Evolutionary conservation across 306 rosid species (phyloP).

Genomic region (Malus asiatica): DNA sequence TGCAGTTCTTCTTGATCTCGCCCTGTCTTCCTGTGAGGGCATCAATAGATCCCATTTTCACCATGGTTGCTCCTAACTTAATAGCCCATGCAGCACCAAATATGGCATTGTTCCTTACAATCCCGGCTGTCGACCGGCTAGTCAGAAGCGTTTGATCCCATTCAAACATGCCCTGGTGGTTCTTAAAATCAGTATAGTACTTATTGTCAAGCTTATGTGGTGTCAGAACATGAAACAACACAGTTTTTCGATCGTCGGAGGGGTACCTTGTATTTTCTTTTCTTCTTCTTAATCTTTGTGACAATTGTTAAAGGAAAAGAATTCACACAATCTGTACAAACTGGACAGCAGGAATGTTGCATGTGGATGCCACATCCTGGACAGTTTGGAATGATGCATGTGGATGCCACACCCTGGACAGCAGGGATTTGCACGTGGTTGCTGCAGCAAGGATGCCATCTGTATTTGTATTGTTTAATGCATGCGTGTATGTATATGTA

Average conservation of each 20-base stretch:
- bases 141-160: constrained; percentile 27
- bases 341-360: too few species aligned
- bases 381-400: too few species aligned
- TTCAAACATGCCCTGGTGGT: constrained; percentile 9
- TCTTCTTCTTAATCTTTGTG: too few species aligned
- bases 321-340: too few species aligned
- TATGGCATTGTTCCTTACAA: constrained; percentile 22
- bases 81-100: constrained; percentile 14
- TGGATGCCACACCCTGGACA: too few species aligned
- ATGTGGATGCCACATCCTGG: too few species aligned
- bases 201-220: constrained; percentile 17
- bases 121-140: neutral
- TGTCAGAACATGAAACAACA: constrained; percentile 14
- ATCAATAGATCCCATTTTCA: constrained; percentile 32
- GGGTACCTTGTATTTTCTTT: too few species aligned
- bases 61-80: constrained; percentile 30
- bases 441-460: too few species aligned
- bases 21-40: constrained; percentile 26
- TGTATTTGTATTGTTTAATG: too few species aligned
- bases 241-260: neutral
- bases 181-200: constrained; percentile 17
- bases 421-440: too few species aligned
- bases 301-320: too few species aligned
- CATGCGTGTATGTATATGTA: too few species aligned
- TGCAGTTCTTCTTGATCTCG: constrained; percentile 28